Evolutionary conservation across 768 basidiomycete species (phyloP).

Genomic region (Boletus tomentosulus): DNA sequence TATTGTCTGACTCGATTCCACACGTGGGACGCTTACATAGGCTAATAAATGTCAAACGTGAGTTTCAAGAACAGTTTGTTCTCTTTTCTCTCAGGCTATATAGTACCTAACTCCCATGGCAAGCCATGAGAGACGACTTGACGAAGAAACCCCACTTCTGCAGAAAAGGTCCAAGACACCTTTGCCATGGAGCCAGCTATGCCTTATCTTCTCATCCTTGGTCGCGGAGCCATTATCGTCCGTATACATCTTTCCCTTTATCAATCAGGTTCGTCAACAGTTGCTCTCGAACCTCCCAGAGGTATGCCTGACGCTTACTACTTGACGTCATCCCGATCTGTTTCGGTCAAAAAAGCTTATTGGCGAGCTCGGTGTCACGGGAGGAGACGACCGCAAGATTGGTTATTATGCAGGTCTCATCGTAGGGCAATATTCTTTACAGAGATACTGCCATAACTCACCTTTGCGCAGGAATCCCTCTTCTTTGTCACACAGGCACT

Average conservation of each 20-base stretch:
- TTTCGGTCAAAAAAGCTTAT: constrained; percentile 38
- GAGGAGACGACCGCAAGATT: constrained; percentile 60
- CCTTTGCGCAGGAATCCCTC: constrained; percentile 46
- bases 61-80: no score
- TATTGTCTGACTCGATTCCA: no score
- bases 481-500: constrained; percentile 37
- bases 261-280: constrained; percentile 44
- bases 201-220: constrained; percentile 43
- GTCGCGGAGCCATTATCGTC: constrained; percentile 53
- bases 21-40: not conserved
- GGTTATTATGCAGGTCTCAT: constrained; percentile 64
- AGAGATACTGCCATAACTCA: not conserved
- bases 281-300: not conserved
- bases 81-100: not conserved
- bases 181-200: constrained; percentile 49
- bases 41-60: no score
- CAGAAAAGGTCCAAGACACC: constrained; percentile 36
- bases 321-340: not conserved
- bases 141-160: constrained; percentile 44
- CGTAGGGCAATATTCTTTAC: constrained; percentile 27
- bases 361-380: constrained; percentile 55
- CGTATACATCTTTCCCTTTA: constrained; percentile 58
- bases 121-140: constrained; percentile 38
- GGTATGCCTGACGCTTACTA: not conserved
- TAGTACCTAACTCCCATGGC: constrained; percentile 8